Evolutionary conservation across 2,329 filamentous ascomycete genomes (phyloP).

Genomic region (Verticillium nonalfalfae): DNA sequence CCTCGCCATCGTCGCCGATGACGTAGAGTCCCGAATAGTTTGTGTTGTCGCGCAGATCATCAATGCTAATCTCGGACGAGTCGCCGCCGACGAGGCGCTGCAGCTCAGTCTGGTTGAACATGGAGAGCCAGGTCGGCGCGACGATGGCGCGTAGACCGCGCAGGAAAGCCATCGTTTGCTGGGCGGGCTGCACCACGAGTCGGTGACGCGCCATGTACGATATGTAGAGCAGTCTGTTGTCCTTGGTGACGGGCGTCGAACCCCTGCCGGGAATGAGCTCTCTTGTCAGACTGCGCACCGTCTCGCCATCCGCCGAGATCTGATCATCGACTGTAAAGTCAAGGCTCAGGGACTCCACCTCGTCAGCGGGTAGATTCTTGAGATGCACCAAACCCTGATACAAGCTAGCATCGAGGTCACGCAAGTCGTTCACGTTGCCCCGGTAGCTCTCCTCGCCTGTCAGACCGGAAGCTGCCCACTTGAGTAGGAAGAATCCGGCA

Average conservation of each 20-base stretch:
- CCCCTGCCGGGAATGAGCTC: conserved; percentile 74
- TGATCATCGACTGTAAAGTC: conserved; percentile 87
- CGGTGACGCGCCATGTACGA: conserved; percentile 85
- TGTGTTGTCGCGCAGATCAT: conserved; percentile 79
- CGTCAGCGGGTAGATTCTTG: conserved; percentile 80
- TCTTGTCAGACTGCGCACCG: conserved; percentile 58
- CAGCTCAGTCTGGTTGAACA: conserved; percentile 97
- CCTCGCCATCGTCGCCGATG: conserved; percentile 80
- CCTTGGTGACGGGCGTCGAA: conserved; percentile 75
- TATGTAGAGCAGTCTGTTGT: conserved; percentile 91
- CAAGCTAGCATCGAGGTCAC: conserved; percentile 83
- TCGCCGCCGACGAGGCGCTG: conserved; percentile 91
- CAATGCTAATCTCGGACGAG: conserved; percentile 76
- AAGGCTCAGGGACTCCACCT: conserved; percentile 65
- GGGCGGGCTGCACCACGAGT: conserved; percentile 69
- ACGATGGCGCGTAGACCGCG: conserved; percentile 83
- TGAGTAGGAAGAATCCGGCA: conserved; percentile 90
- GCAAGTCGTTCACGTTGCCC: conserved; percentile 89
- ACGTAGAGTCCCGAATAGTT: conserved; percentile 81
- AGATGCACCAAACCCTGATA: conserved; percentile 79
- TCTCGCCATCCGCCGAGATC: conserved; percentile 37
- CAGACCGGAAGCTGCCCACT: conserved; percentile 69
- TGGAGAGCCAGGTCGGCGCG: conserved; percentile 85
- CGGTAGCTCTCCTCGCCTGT: conserved; percentile 70
- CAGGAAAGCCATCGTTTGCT: conserved; percentile 84